A percentile compares a stretch with the other conserved stretches of the same genome.
Conservation (phyloP, 305 asterid genomes). For the Fraxinus velutina region DNA sequence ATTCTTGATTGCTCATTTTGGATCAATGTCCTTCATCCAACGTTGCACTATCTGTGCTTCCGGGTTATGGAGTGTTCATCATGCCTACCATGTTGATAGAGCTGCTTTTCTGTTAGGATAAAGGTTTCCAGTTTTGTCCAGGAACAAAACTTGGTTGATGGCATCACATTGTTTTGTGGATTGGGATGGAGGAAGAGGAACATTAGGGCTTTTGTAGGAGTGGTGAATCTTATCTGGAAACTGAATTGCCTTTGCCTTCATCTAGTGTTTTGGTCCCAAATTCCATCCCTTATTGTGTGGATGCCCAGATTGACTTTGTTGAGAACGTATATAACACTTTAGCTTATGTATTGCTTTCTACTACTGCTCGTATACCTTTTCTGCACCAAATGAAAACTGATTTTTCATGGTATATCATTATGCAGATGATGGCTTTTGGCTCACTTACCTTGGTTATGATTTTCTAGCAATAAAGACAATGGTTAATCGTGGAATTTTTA, state of each 20-base stretch:
- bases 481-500: conserved; percentile 87
- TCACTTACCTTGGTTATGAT: conserved; percentile 92
- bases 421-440: conserved; percentile 89
- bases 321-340: not conserved
- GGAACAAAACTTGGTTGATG: not conserved
- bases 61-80: not conserved
- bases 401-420: conserved; percentile 4
- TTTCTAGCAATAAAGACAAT: conserved; percentile 84
- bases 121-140: not conserved
- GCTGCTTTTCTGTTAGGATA: not conserved
- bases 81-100: not conserved
- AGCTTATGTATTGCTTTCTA: not conserved
- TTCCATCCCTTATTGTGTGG: not conserved
- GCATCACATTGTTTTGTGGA: not conserved
- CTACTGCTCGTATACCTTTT: not conserved
- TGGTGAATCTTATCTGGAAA: not conserved
- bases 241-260: not conserved
- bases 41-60: not conserved
- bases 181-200: not conserved
- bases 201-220: not conserved
- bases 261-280: not conserved
- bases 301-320: conserved; percentile 5
- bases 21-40: not conserved
- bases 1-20: not conserved
- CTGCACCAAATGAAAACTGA: conserved; percentile 14